Conservation (phyloP, 768 basidiomycete species). For the Suillus tomentosus region DNA sequence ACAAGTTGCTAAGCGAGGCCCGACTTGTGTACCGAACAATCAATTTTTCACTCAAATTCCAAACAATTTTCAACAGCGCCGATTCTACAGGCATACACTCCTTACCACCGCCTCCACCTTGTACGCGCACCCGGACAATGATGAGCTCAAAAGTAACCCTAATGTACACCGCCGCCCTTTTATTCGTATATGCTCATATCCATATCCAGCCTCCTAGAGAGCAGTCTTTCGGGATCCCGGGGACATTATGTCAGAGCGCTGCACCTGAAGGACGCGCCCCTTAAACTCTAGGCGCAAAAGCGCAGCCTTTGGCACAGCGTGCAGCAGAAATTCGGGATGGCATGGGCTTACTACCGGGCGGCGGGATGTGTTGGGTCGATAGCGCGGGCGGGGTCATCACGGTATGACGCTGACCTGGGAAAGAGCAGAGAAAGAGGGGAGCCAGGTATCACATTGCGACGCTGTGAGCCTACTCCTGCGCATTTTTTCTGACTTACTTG, state of each 20-base stretch:
- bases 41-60: neutral
- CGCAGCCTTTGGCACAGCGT: constrained; percentile 4
- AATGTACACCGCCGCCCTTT: constrained; percentile 6
- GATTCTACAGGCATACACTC: neutral
- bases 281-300: constrained; percentile 5
- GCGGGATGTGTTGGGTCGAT: neutral
- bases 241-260: neutral
- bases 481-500: constrained; percentile 14
- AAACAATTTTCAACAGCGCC: neutral
- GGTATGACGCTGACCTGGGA: neutral
- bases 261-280: too few species aligned
- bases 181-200: constrained; percentile 8
- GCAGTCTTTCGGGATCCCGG: neutral
- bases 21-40: neutral
- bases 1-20: neutral
- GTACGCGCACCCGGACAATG: neutral
- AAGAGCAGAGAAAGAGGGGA: constrained; percentile 8
- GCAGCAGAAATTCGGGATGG: constrained; percentile 5
- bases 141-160: constrained; percentile 6
- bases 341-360: neutral
- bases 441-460: neutral
- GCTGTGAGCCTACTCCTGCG: neutral
- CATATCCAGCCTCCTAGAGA: neutral
- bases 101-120: neutral
- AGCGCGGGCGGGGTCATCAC: neutral